Evolutionary conservation across 2,329 filamentous ascomycete genomes (phyloP).

Genomic region (Cordyceps fumosorosea): DNA sequence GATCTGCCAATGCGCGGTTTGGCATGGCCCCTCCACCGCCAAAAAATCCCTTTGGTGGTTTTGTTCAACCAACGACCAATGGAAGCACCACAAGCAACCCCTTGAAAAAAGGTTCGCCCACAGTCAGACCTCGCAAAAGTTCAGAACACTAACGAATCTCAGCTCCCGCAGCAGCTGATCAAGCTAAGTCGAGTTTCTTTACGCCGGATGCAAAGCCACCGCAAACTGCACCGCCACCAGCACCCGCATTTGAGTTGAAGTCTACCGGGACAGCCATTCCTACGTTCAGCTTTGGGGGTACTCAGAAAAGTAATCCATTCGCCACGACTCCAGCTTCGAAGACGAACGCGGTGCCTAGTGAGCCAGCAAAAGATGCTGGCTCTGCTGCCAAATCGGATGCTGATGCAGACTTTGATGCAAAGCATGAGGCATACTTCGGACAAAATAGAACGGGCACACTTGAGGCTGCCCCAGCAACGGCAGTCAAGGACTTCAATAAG

Average conservation of each 20-base stretch:
- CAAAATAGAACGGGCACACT: neutral
- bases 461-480: neutral
- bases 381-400: neutral
- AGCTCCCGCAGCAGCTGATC: neutral
- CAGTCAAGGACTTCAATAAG: neutral
- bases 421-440: neutral
- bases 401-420: neutral
- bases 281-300: neutral
- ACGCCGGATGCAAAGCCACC: neutral
- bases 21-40: neutral
- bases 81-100: neutral
- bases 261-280: neutral
- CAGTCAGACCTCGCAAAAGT: neutral
- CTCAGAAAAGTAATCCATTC: neutral
- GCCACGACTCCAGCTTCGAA: neutral
- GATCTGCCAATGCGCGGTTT: neutral
- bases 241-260: neutral
- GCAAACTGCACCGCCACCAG: neutral
- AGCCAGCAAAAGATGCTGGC: neutral
- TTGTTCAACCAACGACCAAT: neutral
- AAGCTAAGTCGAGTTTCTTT: neutral
- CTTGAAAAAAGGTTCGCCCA: constrained; percentile 1
- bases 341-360: neutral
- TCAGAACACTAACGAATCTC: neutral
- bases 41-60: neutral